A percentile compares a stretch with the other conserved stretches of the same genome.
phyloP scores from a whole-genome alignment of 140 eudicot species.

The Stevia rebaudiana region DNA sequence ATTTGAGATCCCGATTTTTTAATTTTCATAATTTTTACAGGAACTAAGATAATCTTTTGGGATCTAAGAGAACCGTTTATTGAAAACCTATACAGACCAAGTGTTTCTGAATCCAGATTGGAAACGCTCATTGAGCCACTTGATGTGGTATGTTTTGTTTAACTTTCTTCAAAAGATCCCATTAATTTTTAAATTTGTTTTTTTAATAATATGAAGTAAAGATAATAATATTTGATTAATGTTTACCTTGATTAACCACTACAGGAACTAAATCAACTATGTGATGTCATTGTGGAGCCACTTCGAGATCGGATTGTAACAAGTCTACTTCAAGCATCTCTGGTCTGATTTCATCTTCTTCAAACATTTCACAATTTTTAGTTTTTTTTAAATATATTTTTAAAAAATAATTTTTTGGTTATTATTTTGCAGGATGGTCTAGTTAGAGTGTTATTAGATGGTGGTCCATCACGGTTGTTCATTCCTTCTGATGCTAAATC shows the following conservation, averaged over 20 bases:
- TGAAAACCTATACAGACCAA: slow-evolving; percentile 75
- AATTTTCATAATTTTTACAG: slow-evolving; percentile 32
- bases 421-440: slow-evolving; percentile 69
- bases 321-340: slow-evolving; percentile 89
- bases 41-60: slow-evolving; percentile 85
- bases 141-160: slow-evolving; percentile 55
- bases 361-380: background rate
- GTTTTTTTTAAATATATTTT: background rate
- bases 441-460: slow-evolving; percentile 78
- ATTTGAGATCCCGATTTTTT: slow-evolving; percentile 9
- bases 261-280: slow-evolving; percentile 86
- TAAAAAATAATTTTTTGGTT: background rate
- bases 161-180: background rate
- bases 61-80: slow-evolving; percentile 87
- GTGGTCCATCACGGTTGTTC: slow-evolving; percentile 86
- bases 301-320: slow-evolving; percentile 92
- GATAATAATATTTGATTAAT: background rate
- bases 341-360: slow-evolving; percentile 41
- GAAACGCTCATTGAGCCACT: slow-evolving; percentile 78
- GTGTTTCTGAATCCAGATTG: slow-evolving; percentile 78
- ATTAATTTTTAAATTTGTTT: background rate
- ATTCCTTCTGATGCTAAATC: slow-evolving; percentile 63
- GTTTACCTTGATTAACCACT: slow-evolving; percentile 3
- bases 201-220: background rate
- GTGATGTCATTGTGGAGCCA: slow-evolving; percentile 82